Conservation (phyloP, 148 eudicot genomes). For the Cornus kousa region DNA sequence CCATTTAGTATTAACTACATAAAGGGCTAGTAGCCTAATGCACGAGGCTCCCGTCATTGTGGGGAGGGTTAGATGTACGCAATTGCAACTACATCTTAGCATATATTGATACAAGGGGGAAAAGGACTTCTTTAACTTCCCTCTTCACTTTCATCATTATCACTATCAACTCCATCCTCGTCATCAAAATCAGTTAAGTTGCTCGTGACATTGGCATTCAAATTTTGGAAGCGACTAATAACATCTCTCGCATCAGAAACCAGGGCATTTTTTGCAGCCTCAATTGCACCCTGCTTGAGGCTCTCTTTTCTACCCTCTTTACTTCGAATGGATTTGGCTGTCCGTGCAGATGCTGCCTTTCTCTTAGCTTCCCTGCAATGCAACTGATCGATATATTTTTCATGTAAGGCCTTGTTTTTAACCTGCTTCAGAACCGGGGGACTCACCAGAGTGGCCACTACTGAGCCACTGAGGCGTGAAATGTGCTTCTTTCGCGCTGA, state of each 20-base stretch:
- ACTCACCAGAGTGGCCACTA: constrained; percentile 34
- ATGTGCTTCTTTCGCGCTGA: constrained; percentile 40
- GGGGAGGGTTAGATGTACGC: no score
- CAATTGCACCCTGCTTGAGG: constrained; percentile 35
- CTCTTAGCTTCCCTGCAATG: constrained; percentile 74
- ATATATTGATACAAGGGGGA: not conserved
- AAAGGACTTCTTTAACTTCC: not conserved
- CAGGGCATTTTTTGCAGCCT: constrained; percentile 66
- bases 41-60: no score
- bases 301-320: constrained; percentile 26
- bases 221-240: constrained; percentile 44
- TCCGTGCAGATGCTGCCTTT: constrained; percentile 39
- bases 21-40: no score
- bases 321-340: constrained; percentile 23
- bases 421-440: constrained; percentile 79
- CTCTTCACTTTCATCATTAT: constrained; percentile 39
- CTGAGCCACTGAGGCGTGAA: constrained; percentile 39
- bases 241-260: constrained; percentile 64
- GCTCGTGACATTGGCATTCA: constrained; percentile 32
- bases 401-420: constrained; percentile 74
- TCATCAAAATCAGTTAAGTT: constrained; percentile 32
- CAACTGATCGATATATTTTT: constrained; percentile 78
- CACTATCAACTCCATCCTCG: constrained; percentile 18
- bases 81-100: no score
- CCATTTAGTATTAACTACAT: not conserved